These are phyloP conservation scores for Eimeria zaria DNA, from an alignment of 169 alveolate species.

Conservation along the genomic window DNA sequence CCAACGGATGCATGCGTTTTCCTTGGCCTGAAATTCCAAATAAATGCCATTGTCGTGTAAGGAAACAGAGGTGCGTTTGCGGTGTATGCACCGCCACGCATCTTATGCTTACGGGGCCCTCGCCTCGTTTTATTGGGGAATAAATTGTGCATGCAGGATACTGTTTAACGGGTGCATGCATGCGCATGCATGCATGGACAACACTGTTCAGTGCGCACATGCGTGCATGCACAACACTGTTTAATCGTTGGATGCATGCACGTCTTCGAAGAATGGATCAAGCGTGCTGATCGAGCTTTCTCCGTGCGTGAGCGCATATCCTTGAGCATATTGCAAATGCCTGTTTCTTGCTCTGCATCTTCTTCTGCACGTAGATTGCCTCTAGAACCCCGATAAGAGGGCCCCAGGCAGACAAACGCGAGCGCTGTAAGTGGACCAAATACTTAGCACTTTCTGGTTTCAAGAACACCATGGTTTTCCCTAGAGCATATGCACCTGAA, in stretches of 20 bases:
- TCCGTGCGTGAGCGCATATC: slow-evolving; percentile 80
- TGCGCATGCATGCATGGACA: neutral
- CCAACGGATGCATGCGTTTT: neutral
- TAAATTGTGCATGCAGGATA: neutral
- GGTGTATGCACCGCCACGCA: neutral
- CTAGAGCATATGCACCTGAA: slow-evolving; percentile 90
- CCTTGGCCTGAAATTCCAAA: neutral
- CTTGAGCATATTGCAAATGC: slow-evolving; percentile 68
- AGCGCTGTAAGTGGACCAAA: slow-evolving; percentile 93
- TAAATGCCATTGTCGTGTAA: neutral
- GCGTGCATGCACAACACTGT: neutral
- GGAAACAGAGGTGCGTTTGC: neutral
- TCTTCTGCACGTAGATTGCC: slow-evolving; percentile 88
- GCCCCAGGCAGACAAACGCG: slow-evolving; percentile 94
- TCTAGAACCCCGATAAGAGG: slow-evolving; percentile 94
- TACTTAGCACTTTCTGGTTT: slow-evolving; percentile 94
- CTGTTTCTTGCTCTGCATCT: slow-evolving; percentile 6
- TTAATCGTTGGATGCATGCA: too few species aligned
- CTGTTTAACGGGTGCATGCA: neutral
- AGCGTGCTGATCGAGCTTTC: slow-evolving; percentile 64
- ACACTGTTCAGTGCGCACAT: neutral
- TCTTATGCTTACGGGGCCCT: neutral
- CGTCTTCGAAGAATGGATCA: neutral
- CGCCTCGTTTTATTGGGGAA: too few species aligned
- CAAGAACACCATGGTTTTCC: slow-evolving; percentile 95